phyloP scores from a whole-genome alignment of 202 grass and related monocot species.

The Hordeum pubiflorum region DNA sequence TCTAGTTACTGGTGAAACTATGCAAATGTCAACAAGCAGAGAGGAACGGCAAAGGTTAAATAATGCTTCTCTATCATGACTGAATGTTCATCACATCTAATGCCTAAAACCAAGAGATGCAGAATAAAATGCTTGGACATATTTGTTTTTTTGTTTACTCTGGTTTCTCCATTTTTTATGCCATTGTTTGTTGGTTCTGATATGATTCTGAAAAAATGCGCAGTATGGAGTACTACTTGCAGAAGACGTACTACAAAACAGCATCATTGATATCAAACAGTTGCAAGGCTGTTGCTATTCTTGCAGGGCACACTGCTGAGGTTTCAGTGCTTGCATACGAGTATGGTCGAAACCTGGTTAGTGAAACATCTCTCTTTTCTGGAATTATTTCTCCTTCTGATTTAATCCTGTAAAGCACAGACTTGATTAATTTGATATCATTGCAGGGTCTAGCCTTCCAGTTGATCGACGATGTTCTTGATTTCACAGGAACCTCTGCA shows the following conservation, averaged over 20 bases:
- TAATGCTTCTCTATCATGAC: neutral
- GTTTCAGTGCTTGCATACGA: constrained; percentile 81
- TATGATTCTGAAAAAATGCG: constrained; percentile 20
- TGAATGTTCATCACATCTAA: constrained; percentile 1
- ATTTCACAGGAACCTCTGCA: constrained; percentile 84
- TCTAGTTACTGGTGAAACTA: constrained; percentile 94
- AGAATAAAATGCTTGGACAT: constrained; percentile 8
- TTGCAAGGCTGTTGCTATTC: constrained; percentile 84
- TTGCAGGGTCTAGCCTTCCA: constrained; percentile 94
- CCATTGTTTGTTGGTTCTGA: constrained; percentile 25
- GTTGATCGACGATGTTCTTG: constrained; percentile 89
- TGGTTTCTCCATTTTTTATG: neutral
- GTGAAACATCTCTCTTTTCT: constrained; percentile 10
- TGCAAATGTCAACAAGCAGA: constrained; percentile 82
- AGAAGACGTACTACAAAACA: constrained; percentile 98
- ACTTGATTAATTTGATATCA: constrained; percentile 20
- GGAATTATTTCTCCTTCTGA: neutral
- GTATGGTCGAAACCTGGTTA: constrained; percentile 89
- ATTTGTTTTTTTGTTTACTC: neutral
- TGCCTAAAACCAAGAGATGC: neutral
- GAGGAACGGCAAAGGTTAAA: constrained; percentile 71
- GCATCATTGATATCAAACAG: constrained; percentile 96
- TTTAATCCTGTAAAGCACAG: neutral
- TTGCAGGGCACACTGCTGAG: constrained; percentile 86
- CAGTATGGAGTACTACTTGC: constrained; percentile 97